Percentiles rank a stretch among this genome's conserved stretches.
phyloP scores from a whole-genome alignment of 2,329 filamentous ascomycete genomes.

The Fusarium marasasianum region DNA sequence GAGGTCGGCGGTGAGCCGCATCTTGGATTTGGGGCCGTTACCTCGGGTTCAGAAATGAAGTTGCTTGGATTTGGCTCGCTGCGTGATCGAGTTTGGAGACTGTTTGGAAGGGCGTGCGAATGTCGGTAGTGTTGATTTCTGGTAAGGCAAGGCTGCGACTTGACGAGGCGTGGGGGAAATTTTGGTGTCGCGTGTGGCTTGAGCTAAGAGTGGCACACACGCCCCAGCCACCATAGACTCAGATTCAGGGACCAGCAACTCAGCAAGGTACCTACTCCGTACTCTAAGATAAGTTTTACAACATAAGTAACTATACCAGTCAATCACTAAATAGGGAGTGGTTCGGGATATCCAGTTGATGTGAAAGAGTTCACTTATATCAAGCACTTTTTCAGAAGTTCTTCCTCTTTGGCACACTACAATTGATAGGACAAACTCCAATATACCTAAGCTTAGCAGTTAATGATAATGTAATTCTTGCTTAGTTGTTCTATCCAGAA shows the following conservation, averaged over 20 bases:
- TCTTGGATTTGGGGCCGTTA: slow-evolving; percentile 55
- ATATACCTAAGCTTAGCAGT: not conserved
- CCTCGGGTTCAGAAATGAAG: slow-evolving; percentile 28
- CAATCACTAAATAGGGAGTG: not conserved
- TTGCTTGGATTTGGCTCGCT: not conserved
- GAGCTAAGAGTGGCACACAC: slow-evolving; percentile 25
- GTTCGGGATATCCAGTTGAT: not conserved
- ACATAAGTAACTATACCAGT: not conserved
- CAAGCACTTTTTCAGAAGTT: not conserved
- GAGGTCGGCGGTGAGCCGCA: slow-evolving; percentile 96
- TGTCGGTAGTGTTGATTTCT: slow-evolving; percentile 26
- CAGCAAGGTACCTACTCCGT: too few relatives aligned
- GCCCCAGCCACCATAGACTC: slow-evolving; percentile 19
- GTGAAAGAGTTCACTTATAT: not conserved
- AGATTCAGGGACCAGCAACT: not conserved
- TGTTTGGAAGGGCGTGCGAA: not conserved
- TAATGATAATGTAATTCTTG: not conserved
- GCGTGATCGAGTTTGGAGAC: not conserved
- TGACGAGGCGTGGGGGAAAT: slow-evolving; percentile 47
- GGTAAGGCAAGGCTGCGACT: slow-evolving; percentile 45
- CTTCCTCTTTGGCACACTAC: not conserved
- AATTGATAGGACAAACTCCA: not conserved
- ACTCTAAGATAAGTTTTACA: not conserved
- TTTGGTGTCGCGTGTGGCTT: slow-evolving; percentile 38
- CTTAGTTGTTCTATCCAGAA: slow-evolving; percentile 15